A percentile compares a stretch with the other conserved stretches of the same genome.
These are phyloP conservation scores for Aspergillus tubingensis DNA, from an alignment of 2,329 filamentous ascomycete species.

Conservation along the genomic window DNA sequence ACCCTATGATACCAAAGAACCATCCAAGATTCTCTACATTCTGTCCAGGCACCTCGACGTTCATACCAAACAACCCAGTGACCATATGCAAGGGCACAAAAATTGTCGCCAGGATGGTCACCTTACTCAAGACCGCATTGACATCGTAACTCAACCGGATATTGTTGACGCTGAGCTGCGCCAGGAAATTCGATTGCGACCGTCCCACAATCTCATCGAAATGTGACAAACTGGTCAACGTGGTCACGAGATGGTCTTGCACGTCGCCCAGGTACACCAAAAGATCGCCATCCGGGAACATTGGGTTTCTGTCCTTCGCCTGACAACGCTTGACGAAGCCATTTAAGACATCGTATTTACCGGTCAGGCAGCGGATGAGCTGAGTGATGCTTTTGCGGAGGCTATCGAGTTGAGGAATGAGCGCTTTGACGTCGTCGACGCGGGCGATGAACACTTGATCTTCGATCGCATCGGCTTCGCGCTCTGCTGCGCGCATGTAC, in stretches of 20 bases:
- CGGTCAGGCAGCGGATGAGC: conserved; percentile 82
- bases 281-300: conserved; percentile 91
- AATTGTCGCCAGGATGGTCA: conserved; percentile 88
- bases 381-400: conserved; percentile 92
- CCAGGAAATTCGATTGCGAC: conserved; percentile 90
- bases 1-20: conserved; percentile 52
- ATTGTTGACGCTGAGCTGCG: conserved; percentile 87
- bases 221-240: conserved; percentile 89
- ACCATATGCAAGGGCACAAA: conserved; percentile 91
- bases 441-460: conserved; percentile 92
- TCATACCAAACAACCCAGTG: conserved; percentile 60
- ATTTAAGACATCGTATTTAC: conserved; percentile 93
- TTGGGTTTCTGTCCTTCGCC: conserved; percentile 73
- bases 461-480: conserved; percentile 86
- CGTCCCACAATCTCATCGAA: conserved; percentile 96
- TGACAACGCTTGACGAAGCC: conserved; percentile 98
- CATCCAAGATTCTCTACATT: conserved; percentile 38
- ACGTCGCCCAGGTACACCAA: conserved; percentile 95
- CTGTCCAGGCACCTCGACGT: conserved; percentile 49
- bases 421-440: conserved; percentile 79
- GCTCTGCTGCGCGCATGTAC: conserved; percentile 78
- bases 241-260: conserved; percentile 97
- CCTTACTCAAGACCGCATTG: conserved; percentile 86
- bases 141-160: conserved; percentile 82
- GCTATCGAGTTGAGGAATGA: conserved; percentile 80